phyloP scores from a whole-genome alignment of 1,284 basidiomycete genomes.

The Apiotrichum porosum region DNA sequence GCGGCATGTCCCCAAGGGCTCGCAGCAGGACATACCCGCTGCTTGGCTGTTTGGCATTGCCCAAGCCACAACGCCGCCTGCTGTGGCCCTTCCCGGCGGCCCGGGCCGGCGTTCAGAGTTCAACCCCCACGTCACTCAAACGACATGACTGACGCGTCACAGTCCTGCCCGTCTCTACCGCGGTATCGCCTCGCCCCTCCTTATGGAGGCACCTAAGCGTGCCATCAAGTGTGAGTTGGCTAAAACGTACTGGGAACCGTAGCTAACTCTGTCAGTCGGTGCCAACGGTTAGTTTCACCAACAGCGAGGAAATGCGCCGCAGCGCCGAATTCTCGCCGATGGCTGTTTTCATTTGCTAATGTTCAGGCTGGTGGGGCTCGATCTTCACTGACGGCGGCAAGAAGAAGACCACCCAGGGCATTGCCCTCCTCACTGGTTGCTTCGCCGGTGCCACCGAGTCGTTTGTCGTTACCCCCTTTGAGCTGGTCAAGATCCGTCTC shows the following conservation, averaged over 20 bases:
- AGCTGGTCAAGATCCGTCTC: conserved; percentile 91
- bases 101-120: too few species aligned
- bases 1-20: neutral
- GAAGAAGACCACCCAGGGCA: conserved; percentile 75
- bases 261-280: conserved; percentile 23
- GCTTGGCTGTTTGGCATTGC: too few species aligned
- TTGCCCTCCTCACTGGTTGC: conserved; percentile 87
- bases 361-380: conserved; percentile 93
- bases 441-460: conserved; percentile 93
- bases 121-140: too few species aligned
- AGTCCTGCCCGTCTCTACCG: conserved; percentile 82
- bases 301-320: neutral
- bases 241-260: conserved; percentile 46
- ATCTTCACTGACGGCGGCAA: conserved; percentile 55
- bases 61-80: too few species aligned
- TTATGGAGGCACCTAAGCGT: conserved; percentile 96
- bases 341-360: too few species aligned
- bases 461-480: conserved; percentile 82
- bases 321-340: neutral
- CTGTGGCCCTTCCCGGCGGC: too few species aligned
- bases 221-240: conserved; percentile 83
- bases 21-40: too few species aligned
- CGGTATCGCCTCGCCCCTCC: conserved; percentile 86
- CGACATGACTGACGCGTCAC: too few species aligned
- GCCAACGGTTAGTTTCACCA: conserved; percentile 33